phyloP scores from a whole-genome alignment of 495 filamentous ascomycete species.

The Choiromyces venosus region DNA sequence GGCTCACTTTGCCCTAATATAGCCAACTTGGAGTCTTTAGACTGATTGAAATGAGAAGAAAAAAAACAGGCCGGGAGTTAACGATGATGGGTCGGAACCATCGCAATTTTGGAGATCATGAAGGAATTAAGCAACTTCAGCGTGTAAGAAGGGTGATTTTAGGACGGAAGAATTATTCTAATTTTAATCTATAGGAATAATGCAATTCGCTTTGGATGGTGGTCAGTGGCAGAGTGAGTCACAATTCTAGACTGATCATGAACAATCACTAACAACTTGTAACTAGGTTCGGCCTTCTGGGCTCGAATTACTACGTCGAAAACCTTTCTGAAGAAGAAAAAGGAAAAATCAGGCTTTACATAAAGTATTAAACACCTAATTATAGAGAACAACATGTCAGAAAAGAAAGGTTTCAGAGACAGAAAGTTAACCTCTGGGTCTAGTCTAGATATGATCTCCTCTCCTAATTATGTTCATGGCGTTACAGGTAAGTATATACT shows the following conservation, averaged over 20 bases:
- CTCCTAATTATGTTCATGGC: constrained; percentile 51
- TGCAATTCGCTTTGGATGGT: constrained; percentile 56
- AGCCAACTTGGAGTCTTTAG: not conserved
- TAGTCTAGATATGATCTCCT: constrained; percentile 56
- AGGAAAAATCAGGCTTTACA: constrained; percentile 55
- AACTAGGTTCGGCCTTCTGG: constrained; percentile 49
- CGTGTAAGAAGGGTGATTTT: constrained; percentile 32
- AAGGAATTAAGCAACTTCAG: constrained; percentile 49
- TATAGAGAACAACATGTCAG: not conserved
- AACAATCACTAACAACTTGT: constrained; percentile 48
- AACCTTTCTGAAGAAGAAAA: constrained; percentile 50
- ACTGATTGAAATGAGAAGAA: not conserved
- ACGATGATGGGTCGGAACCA: constrained; percentile 54
- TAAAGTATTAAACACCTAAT: constrained; percentile 50
- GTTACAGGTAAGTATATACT: constrained; percentile 22
- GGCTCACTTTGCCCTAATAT: not conserved
- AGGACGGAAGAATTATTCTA: not conserved
- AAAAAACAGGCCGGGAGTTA: constrained; percentile 46
- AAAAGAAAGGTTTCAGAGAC: not conserved
- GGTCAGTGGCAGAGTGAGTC: constrained; percentile 50
- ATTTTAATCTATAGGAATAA: constrained; percentile 43
- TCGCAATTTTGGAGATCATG: constrained; percentile 53
- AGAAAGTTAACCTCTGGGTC: not conserved
- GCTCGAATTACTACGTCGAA: constrained; percentile 53
- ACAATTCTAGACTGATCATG: not conserved